A percentile compares a stretch with the other conserved stretches of the same genome.
Evolutionary conservation across 2,329 filamentous ascomycete species (phyloP).

Genomic region (Ambrosiella xylebori): DNA sequence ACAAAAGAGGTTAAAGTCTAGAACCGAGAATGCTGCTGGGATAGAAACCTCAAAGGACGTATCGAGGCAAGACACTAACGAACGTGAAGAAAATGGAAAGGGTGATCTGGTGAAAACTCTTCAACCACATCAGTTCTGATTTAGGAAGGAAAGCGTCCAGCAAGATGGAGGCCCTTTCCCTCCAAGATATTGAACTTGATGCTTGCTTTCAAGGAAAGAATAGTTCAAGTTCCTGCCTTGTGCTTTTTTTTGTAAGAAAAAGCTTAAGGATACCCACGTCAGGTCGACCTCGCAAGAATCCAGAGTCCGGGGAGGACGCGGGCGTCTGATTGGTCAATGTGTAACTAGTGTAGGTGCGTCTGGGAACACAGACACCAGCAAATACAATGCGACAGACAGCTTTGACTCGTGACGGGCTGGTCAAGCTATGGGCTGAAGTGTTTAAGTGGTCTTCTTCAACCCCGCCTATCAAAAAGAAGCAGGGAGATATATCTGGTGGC

Average conservation of each 20-base stretch:
- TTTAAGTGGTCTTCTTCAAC: background rate
- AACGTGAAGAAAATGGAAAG: slow-evolving; percentile 1
- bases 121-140: background rate
- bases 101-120: background rate
- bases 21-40: background rate
- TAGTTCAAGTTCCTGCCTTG: background rate
- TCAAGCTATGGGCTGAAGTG: background rate
- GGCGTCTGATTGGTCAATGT: background rate
- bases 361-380: background rate
- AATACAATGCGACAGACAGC: background rate
- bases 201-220: background rate
- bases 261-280: background rate
- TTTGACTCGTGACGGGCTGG: slow-evolving; percentile 1
- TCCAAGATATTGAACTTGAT: background rate
- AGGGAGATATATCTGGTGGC: background rate
- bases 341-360: background rate
- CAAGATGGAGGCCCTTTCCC: too few relatives aligned
- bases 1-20: background rate
- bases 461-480: background rate
- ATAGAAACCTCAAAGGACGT: background rate
- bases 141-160: background rate
- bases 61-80: slow-evolving; percentile 5
- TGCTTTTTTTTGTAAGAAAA: background rate
- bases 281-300: too few relatives aligned
- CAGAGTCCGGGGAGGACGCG: background rate